phyloP scores from a whole-genome alignment of 768 basidiomycete species.

The Galerina sulciceps region DNA sequence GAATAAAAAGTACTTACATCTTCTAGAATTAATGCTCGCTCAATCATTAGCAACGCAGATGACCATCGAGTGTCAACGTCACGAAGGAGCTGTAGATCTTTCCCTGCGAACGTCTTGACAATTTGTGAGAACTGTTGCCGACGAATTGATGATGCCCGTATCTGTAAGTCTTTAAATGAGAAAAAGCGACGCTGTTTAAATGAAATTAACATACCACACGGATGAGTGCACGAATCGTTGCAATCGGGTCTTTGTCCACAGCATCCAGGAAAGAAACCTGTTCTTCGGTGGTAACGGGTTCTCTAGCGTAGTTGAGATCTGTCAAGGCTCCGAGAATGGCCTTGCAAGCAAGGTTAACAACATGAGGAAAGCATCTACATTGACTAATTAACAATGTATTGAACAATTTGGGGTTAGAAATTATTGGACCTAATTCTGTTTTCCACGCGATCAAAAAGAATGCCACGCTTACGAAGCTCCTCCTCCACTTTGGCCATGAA shows the following conservation, averaged over 20 bases:
- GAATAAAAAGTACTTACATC: slow-evolving; percentile 17
- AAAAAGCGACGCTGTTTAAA: not conserved
- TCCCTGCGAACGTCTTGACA: not conserved
- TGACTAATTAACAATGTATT: not conserved
- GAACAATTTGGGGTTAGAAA: not conserved
- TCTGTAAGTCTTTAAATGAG: not conserved
- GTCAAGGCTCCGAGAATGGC: slow-evolving; percentile 20
- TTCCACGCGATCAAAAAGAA: slow-evolving; percentile 12
- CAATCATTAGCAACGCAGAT: slow-evolving; percentile 33
- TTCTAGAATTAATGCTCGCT: slow-evolving; percentile 19
- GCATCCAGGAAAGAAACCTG: not conserved
- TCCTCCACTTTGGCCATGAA: slow-evolving; percentile 14
- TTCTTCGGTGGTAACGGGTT: slow-evolving; percentile 1
- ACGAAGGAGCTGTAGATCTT: slow-evolving; percentile 29
- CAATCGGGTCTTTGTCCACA: slow-evolving; percentile 11
- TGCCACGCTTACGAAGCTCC: not conserved
- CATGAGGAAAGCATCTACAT: slow-evolving; percentile 27
- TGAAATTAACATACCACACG: slow-evolving; percentile 8
- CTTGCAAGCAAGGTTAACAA: slow-evolving; percentile 28
- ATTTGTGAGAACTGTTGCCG: slow-evolving; percentile 14
- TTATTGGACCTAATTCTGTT: slow-evolving; percentile 17
- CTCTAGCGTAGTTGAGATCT: slow-evolving; percentile 7
- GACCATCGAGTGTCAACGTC: slow-evolving; percentile 35
- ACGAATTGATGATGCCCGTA: slow-evolving; percentile 13
- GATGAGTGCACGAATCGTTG: slow-evolving; percentile 13